Evolutionary conservation across 2,329 filamentous ascomycete species (phyloP).

Genomic region (Lecanicillium sp.): DNA sequence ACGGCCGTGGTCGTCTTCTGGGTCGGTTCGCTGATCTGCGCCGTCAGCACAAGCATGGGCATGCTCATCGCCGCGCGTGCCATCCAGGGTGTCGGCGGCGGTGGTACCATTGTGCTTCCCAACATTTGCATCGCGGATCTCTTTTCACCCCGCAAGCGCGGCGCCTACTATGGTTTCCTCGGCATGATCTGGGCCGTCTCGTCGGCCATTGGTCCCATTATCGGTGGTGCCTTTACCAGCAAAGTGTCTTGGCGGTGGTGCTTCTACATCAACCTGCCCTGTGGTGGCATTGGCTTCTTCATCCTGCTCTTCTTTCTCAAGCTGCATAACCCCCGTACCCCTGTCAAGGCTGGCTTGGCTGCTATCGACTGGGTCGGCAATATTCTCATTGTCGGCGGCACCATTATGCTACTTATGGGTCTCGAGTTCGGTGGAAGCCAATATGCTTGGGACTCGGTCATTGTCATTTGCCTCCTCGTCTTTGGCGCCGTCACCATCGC

Average conservation of each 20-base stretch:
- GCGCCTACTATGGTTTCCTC: constrained; percentile 47
- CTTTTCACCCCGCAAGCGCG: constrained; percentile 45
- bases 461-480: constrained; percentile 70
- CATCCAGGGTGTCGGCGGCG: constrained; percentile 52
- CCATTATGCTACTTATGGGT: constrained; percentile 79
- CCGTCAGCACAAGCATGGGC: constrained; percentile 41
- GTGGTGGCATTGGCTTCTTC: constrained; percentile 40
- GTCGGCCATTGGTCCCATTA: constrained; percentile 57
- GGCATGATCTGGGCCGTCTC: constrained; percentile 60
- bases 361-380: constrained; percentile 56
- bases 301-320: constrained; percentile 58
- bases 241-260: constrained; percentile 64
- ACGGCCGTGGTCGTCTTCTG: constrained; percentile 47
- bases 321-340: constrained; percentile 61
- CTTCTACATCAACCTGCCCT: constrained; percentile 58
- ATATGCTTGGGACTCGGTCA: constrained; percentile 68
- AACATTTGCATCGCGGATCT: constrained; percentile 54
- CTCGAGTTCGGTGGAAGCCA: constrained; percentile 76
- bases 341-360: constrained; percentile 54
- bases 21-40: constrained; percentile 49
- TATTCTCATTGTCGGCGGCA: constrained; percentile 63
- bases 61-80: constrained; percentile 50
- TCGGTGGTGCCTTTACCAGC: constrained; percentile 63
- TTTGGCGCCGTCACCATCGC: constrained; percentile 60
- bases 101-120: constrained; percentile 52